phyloP scores from a whole-genome alignment of 306 rosid genomes.

The Hippophae rhamnoides region DNA sequence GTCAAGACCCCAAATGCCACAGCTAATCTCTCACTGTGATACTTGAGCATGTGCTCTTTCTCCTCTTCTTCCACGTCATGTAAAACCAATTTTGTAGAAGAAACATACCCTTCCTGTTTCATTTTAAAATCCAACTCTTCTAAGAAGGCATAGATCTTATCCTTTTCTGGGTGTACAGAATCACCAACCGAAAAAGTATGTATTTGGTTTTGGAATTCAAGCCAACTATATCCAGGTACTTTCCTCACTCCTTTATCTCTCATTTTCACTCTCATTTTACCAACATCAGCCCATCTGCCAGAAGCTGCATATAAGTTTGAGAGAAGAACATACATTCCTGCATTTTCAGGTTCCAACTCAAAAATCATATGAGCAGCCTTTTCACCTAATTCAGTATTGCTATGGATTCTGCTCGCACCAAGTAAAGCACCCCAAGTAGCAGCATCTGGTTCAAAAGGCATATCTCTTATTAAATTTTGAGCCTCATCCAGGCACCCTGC shows the following conservation, averaged over 20 bases:
- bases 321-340: slow-evolving; percentile 33
- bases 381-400: slow-evolving; percentile 24
- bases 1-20: slow-evolving; percentile 79
- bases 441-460: slow-evolving; percentile 24
- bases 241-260: slow-evolving; percentile 32
- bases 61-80: slow-evolving; percentile 95
- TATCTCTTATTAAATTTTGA: slow-evolving; percentile 25
- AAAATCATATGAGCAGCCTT: slow-evolving; percentile 25
- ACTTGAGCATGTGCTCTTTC: slow-evolving; percentile 66
- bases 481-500: slow-evolving; percentile 31
- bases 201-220: slow-evolving; percentile 52
- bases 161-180: slow-evolving; percentile 53
- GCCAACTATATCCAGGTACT: slow-evolving; percentile 27
- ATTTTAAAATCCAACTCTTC: slow-evolving; percentile 64
- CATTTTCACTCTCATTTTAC: slow-evolving; percentile 27
- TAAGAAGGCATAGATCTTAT: slow-evolving; percentile 55
- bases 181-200: slow-evolving; percentile 72
- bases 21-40: slow-evolving; percentile 85
- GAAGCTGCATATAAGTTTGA: slow-evolving; percentile 37
- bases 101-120: slow-evolving; percentile 69
- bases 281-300: slow-evolving; percentile 34
- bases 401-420: slow-evolving; percentile 33
- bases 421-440: slow-evolving; percentile 33
- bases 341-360: slow-evolving; percentile 18
- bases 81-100: slow-evolving; percentile 68